These are phyloP conservation scores for Forsythia suspensa DNA, from an alignment of 257 asterid genomes.

Conservation along the genomic window DNA sequence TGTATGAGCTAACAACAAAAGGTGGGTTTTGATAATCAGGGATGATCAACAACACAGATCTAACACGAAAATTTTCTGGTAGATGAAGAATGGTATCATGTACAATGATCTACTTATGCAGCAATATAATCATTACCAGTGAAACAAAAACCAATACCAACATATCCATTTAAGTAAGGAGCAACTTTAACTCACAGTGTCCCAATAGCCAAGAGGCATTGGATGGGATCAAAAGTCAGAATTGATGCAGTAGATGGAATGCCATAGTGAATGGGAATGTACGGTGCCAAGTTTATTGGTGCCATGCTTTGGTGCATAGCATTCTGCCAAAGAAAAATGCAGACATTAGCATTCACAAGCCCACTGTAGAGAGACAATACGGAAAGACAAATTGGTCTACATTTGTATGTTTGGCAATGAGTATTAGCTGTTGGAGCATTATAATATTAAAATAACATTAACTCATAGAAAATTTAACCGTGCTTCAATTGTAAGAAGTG, in stretches of 20 bases:
- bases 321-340: constrained; percentile 32
- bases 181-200: constrained; percentile 66
- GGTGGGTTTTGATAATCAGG: not conserved
- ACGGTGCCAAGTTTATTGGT: constrained; percentile 48
- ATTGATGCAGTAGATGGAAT: constrained; percentile 88
- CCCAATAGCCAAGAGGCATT: constrained; percentile 86
- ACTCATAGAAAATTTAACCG: not conserved
- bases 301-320: constrained; percentile 36
- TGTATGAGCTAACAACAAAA: constrained; percentile 11
- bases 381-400: not conserved
- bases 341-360: constrained; percentile 11
- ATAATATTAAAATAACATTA: not conserved
- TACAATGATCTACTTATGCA: constrained; percentile 15
- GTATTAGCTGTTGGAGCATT: not conserved
- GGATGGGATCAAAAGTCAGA: constrained; percentile 81
- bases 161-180: constrained; percentile 6
- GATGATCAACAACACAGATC: constrained; percentile 7
- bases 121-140: not conserved
- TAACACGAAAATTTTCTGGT: not conserved
- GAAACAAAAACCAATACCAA: constrained; percentile 12
- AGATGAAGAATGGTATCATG: not conserved
- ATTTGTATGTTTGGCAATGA: constrained; percentile 4
- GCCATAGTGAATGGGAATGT: constrained; percentile 80
- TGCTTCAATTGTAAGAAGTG: too few relatives aligned
- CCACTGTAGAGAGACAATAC: constrained; percentile 5